Conservation (phyloP, 208 protist species). For the Leishmania mexicana region DNA sequence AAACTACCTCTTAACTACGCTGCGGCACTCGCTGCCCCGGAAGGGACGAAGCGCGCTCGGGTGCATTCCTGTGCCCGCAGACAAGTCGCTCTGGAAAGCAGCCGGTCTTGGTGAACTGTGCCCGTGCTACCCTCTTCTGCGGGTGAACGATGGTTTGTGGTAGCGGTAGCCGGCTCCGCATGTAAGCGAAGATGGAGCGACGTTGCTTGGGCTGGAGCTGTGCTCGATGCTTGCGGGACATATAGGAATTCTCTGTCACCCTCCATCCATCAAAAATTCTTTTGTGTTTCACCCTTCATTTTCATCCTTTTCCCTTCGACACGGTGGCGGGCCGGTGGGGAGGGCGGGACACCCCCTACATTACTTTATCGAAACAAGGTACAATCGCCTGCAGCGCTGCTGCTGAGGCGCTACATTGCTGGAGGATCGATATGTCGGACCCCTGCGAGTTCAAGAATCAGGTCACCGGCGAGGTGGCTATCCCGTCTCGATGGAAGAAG, state of each 20-base stretch:
- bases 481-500: constrained; percentile 65
- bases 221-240: background rate
- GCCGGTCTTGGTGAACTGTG: background rate
- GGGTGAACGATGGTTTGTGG: background rate
- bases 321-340: background rate
- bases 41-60: background rate
- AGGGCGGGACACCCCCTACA: background rate
- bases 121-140: background rate
- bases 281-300: no score
- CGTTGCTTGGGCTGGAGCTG: background rate
- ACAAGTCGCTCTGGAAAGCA: background rate
- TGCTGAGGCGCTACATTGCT: background rate
- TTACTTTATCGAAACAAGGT: background rate
- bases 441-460: constrained; percentile 79
- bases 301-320: background rate
- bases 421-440: constrained; percentile 34
- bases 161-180: background rate
- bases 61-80: background rate
- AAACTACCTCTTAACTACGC: background rate
- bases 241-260: background rate
- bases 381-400: background rate
- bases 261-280: background rate
- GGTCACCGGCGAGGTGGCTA: constrained; percentile 72
- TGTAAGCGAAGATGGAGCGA: background rate
- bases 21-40: background rate